Evolutionary conservation across 75 land plant genomes (phyloP), one percentile per base, ranked within the genome.

Genomic region (Picea sitchensis): DNA sequence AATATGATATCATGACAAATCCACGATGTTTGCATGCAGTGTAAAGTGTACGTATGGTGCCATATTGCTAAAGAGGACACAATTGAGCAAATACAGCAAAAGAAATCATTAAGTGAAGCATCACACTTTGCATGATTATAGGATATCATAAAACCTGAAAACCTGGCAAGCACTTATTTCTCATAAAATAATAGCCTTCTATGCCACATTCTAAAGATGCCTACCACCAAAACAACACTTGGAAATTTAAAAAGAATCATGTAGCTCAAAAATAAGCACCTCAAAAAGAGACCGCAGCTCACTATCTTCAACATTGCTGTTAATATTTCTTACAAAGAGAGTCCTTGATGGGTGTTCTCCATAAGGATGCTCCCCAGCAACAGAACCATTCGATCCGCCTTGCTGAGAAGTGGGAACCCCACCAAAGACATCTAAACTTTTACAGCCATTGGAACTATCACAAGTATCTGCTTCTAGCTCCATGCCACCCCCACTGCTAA

Each of bases 11-110:
- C 94, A 94, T 94, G 56, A 96, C 94, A 88, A 96, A 96, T 47
- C 98, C 98, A 54, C 96, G 91, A 78, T 92, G 94, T 81, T 96
- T 96, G 88, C 94, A 92, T 14, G 96, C 94, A 2, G 93, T 96
- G 76, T 96, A 96, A 20, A 96, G 80, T 12, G 96, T 87, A 20
- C 90, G 92, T 62, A 94, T 90, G 51, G 91, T 92, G 30, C 98
- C 98, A 84, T 90, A 93, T 89, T 89, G 91, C 98, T 95, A 85
- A 77, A 79, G 23, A 67, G 81, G 4, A 36, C 18, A 78, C 58
- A 30, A 79, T 13, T 11, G 23, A 41, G 30, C 75, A 79, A 81
- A 58, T 69, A 58, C 59, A 75, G 13, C 15, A 77, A 74, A 74
- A n/a, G 0, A 15, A 20, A 80, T 75, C 36, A 57, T 75, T 75